Evolutionary conservation across 2,329 filamentous ascomycete species (phyloP).

Genomic region (Phoma sp.): DNA sequence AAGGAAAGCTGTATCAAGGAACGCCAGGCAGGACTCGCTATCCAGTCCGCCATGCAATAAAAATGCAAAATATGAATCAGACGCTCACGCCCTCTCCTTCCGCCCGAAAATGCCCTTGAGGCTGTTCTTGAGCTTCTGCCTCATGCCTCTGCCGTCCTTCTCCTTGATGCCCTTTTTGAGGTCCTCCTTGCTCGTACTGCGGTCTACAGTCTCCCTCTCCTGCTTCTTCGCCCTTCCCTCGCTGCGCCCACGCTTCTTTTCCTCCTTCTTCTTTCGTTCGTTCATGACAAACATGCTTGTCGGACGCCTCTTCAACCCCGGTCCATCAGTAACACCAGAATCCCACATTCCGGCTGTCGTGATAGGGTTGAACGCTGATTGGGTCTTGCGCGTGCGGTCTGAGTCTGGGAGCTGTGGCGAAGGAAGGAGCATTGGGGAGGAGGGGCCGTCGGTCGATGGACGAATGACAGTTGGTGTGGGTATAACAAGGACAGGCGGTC

Average conservation of each 20-base stretch:
- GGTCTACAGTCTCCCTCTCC: slow-evolving; percentile 16
- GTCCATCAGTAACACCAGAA: slow-evolving; percentile 38
- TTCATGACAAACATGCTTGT: slow-evolving; percentile 44
- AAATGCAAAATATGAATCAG: not conserved
- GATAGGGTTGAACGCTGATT: slow-evolving; percentile 42
- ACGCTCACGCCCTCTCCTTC: slow-evolving; percentile 3
- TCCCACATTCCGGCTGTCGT: slow-evolving; percentile 47
- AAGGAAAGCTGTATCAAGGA: not conserved
- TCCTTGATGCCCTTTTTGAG: slow-evolving; percentile 2
- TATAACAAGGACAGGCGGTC: slow-evolving; percentile 5
- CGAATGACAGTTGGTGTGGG: slow-evolving; percentile 23
- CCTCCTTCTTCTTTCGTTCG: slow-evolving; percentile 40
- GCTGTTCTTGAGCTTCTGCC: slow-evolving; percentile 4
- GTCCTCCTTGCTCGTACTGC: slow-evolving; percentile 13
- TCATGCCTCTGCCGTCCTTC: slow-evolving; percentile 3
- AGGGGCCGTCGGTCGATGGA: slow-evolving; percentile 18
- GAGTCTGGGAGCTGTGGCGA: slow-evolving; percentile 22
- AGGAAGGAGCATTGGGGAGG: slow-evolving; percentile 18
- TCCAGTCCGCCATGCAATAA: slow-evolving; percentile 12
- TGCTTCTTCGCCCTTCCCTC: slow-evolving; percentile 33
- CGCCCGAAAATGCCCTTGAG: slow-evolving; percentile 12
- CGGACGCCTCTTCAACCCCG: slow-evolving; percentile 35
- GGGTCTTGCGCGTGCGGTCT: slow-evolving; percentile 32
- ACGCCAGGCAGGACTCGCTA: slow-evolving; percentile 11
- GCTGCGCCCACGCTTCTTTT: slow-evolving; percentile 34